Percentiles rank a stretch among this genome's conserved stretches.
phyloP scores from a whole-genome alignment of 805 yeast species.

The Nakazawaea wyomingensis region DNA sequence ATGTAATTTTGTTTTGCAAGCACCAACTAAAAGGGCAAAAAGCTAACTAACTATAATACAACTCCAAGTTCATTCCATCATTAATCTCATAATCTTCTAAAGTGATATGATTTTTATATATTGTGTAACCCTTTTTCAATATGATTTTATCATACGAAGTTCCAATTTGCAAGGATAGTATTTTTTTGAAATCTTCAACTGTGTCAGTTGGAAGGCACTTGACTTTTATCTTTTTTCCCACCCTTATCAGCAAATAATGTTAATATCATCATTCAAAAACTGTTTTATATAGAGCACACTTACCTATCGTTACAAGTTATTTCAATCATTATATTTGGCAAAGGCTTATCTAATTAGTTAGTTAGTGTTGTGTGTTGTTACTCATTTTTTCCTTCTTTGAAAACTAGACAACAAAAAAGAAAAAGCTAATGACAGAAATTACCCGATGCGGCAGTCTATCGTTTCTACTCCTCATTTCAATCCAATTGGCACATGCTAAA shows the following conservation, averaged over 20 bases:
- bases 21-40: too few species aligned
- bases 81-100: conserved; percentile 94
- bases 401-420: too few species aligned
- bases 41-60: conserved; percentile 69
- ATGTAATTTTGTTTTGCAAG: too few species aligned
- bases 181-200: conserved; percentile 84
- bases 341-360: too few species aligned
- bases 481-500: background rate
- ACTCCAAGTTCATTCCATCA: conserved; percentile 80
- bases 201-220: conserved; percentile 84
- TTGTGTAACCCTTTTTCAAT: conserved; percentile 79
- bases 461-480: background rate
- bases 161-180: conserved; percentile 79
- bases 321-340: conserved; percentile 65
- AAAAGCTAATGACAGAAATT: too few species aligned
- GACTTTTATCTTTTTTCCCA: conserved; percentile 84
- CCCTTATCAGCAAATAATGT: conserved; percentile 31
- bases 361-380: too few species aligned
- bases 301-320: conserved; percentile 65
- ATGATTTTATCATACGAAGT: conserved; percentile 60
- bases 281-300: conserved; percentile 17
- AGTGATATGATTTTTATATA: conserved; percentile 83
- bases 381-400: too few species aligned
- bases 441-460: background rate
- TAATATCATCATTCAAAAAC: background rate